These are phyloP conservation scores for Colletotrichum sp. DNA, from an alignment of 2,329 filamentous ascomycete species.

Conservation along the genomic window DNA sequence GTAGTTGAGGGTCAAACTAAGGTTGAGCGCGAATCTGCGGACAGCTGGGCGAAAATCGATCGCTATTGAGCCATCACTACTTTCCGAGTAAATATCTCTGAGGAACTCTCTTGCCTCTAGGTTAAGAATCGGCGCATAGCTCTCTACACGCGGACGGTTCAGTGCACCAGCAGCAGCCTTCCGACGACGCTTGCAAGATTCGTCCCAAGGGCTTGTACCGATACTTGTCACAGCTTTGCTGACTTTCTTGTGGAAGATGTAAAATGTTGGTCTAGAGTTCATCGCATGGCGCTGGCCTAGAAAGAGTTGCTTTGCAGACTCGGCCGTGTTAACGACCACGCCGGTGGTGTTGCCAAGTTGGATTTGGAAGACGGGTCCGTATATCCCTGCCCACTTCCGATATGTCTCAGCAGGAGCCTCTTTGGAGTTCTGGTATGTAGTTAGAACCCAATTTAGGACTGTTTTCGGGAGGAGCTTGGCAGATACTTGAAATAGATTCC, in stretches of 20 bases:
- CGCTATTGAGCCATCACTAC: conserved; percentile 57
- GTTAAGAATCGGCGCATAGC: conserved; percentile 61
- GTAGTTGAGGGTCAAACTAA: conserved; percentile 68
- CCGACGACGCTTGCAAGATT: conserved; percentile 67
- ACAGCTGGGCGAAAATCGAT: conserved; percentile 67
- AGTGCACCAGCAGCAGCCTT: conserved; percentile 71
- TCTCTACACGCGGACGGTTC: conserved; percentile 68
- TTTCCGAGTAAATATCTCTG: conserved; percentile 62
- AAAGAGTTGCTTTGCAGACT: conserved; percentile 68
- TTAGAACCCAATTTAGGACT: background rate
- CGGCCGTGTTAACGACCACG: conserved; percentile 70
- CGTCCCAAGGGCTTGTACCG: conserved; percentile 73
- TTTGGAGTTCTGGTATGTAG: background rate
- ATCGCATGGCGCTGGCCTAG: conserved; percentile 69
- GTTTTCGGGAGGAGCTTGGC: background rate
- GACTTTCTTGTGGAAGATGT: conserved; percentile 67
- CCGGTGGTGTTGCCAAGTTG: conserved; percentile 56
- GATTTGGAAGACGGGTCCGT: conserved; percentile 37
- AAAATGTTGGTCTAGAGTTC: conserved; percentile 69
- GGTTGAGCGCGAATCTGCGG: conserved; percentile 68
- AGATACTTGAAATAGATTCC: conserved; percentile 10
- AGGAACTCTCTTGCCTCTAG: conserved; percentile 64
- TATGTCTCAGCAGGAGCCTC: conserved; percentile 27
- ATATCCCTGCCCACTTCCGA: conserved; percentile 29
- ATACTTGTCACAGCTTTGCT: conserved; percentile 46